A percentile compares a stretch with the other conserved stretches of the same genome.
Evolutionary conservation across 129 eudicot species (phyloP).

Genomic region (Escallonia herrerae): DNA sequence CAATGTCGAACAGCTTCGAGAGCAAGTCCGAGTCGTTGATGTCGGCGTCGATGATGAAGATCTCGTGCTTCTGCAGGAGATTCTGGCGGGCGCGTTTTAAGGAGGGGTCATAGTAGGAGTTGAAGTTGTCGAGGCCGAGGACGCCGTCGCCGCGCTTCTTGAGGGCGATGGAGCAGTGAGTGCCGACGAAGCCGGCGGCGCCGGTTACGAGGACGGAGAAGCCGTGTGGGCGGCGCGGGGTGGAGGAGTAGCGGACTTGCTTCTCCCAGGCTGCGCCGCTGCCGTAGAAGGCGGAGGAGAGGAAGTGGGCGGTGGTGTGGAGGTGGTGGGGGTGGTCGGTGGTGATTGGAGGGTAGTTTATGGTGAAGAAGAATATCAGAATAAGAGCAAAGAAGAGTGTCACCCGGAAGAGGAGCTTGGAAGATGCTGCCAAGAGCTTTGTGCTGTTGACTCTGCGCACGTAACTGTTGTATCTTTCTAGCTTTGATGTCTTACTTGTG

Average conservation of each 20-base stretch:
- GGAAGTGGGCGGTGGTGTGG: conserved; percentile 36
- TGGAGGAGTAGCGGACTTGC: conserved; percentile 50
- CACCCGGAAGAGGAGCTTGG: conserved; percentile 72
- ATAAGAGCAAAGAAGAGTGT: conserved; percentile 59
- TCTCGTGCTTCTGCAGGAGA: conserved; percentile 22
- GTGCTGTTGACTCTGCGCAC: conserved; percentile 66
- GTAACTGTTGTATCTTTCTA: conserved; percentile 75
- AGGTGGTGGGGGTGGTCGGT: conserved; percentile 27
- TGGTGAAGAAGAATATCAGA: conserved; percentile 60
- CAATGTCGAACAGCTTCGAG: conserved; percentile 47
- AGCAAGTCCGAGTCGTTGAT: conserved; percentile 49
- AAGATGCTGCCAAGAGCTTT: conserved; percentile 64
- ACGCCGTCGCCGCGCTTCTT: conserved; percentile 75
- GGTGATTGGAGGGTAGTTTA: conserved; percentile 60
- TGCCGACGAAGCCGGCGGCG: conserved; percentile 72
- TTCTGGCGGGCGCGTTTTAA: too few relatives aligned
- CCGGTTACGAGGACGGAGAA: conserved; percentile 67
- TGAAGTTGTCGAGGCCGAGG: conserved; percentile 64
- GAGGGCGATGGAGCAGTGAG: conserved; percentile 53
- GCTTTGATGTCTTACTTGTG: conserved; percentile 64
- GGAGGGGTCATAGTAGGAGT: conserved; percentile 68
- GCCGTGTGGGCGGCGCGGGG: conserved; percentile 45
- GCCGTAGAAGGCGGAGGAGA: conserved; percentile 64
- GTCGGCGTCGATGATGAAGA: conserved; percentile 62
- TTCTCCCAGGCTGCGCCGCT: conserved; percentile 61